Base-by-base conservation (phyloP, 805 yeast species). In the Wilhelminamyces savonicus region DNA sequence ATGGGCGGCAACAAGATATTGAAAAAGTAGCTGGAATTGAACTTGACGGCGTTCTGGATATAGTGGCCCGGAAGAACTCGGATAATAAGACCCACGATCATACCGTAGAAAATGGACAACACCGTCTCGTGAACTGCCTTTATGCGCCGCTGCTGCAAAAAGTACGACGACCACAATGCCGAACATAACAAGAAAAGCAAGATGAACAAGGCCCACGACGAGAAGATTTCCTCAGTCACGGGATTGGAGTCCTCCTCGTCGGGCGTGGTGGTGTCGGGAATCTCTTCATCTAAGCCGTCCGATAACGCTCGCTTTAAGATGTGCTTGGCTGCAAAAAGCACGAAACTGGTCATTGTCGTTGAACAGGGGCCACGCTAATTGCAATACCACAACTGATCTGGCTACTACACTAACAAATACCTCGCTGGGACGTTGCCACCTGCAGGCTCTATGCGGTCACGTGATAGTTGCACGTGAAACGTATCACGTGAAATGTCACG, bases 111-210 rank as follows among this genome's bases (percentile, higher is more conserved):
- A 35, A 92, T 92, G 2, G 97, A 86, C 26, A 94, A 62, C 23
- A 92, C 97, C 0, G 98, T 92, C 60, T 92, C 99, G 57, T 92
- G 99, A n/a, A 92, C 76, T 3, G 95, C 94, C 56, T 85, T 88
- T 46, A 92, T 90, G 41, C 92, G 72, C 44, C 85, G 74, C 47
- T 86, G 95, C 49, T 90, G 95, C 28, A 92, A 66, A 52, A 83
- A 90, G 58, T 90, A 92, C 18, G 94, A 81, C 3, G 96, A 85
- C 97, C 97, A 92, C 30, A 92, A 63, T 0, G 98, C 96, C 7
- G 88, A 73, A 35, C 90, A 82, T 26, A 92, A 63, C 26, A 92
- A 65, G 34, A 82, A 75, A 28, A 92, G 54, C 39, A 92, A 67
- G 35, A 92, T 94, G 56, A 87, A 88, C 18, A 92, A 62, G 0